Percentiles rank a stretch among this genome's conserved stretches.
Conservation (phyloP, 2,329 filamentous ascomycete genomes). For the Lachnellula hyalina region DNA sequence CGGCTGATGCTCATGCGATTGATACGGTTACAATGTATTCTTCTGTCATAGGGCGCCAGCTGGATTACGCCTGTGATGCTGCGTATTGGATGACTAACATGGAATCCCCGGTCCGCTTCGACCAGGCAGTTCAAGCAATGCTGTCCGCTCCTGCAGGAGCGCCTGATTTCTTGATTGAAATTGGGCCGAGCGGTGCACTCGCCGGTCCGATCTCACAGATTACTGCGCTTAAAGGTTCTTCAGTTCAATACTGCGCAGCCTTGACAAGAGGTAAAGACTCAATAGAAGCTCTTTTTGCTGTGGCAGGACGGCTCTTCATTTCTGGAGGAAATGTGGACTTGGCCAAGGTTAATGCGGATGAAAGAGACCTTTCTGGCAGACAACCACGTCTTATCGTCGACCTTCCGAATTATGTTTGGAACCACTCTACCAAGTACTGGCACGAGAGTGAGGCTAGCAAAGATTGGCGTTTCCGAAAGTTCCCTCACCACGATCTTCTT, state of each 20-base stretch:
- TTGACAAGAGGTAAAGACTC: conserved; percentile 48
- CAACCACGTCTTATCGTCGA: conserved; percentile 29
- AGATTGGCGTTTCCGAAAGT: conserved; percentile 40
- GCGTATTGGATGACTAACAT: conserved; percentile 17
- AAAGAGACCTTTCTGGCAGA: not conserved
- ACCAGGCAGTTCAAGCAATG: conserved; percentile 5
- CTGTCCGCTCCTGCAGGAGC: not conserved
- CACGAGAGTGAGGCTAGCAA: conserved; percentile 44
- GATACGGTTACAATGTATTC: conserved; percentile 1
- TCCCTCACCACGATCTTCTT: conserved; percentile 45
- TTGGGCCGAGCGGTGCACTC: conserved; percentile 33
- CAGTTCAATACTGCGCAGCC: conserved; percentile 22
- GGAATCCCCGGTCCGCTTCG: conserved; percentile 15
- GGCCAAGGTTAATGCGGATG: conserved; percentile 32
- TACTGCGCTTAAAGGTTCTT: conserved; percentile 27
- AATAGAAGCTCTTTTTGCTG: conserved; percentile 38
- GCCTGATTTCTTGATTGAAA: conserved; percentile 22
- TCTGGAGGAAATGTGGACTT: not conserved
- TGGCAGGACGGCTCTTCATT: conserved; percentile 28
- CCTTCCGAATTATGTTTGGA: conserved; percentile 49
- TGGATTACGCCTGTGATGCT: conserved; percentile 2
- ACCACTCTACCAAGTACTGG: conserved; percentile 48
- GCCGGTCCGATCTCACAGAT: conserved; percentile 27
- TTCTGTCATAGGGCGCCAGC: conserved; percentile 2
- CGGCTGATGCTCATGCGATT: not conserved